phyloP scores from a whole-genome alignment of 1,284 basidiomycete species.

The Tilletia walkeri region DNA sequence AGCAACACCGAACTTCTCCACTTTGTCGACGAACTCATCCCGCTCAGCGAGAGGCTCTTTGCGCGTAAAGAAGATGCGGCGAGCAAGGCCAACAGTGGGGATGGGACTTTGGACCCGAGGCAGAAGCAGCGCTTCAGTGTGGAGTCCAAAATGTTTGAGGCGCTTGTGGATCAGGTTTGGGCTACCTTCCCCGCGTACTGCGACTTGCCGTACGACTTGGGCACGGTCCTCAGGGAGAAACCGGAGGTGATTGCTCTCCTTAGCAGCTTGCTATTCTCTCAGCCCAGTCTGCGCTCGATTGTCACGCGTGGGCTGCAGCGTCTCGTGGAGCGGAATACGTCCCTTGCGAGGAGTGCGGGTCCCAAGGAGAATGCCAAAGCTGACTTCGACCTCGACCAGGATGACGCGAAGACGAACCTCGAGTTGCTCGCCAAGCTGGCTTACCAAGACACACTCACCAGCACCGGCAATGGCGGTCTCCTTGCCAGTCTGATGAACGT shows the following conservation, averaged over 20 bases:
- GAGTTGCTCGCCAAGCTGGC: conserved; percentile 73
- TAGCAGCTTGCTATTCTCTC: conserved; percentile 83
- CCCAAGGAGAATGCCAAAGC: conserved; percentile 59
- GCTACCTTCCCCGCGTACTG: conserved; percentile 65
- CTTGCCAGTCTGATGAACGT: conserved; percentile 93
- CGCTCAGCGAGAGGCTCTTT: conserved; percentile 89
- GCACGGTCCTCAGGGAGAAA: conserved; percentile 35
- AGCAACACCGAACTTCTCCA: conserved; percentile 79
- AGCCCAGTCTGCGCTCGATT: conserved; percentile 76
- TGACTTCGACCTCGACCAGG: conserved; percentile 62
- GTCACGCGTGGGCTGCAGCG: conserved; percentile 78
- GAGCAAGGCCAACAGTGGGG: conserved; percentile 31
- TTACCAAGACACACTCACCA: conserved; percentile 62
- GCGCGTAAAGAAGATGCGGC: conserved; percentile 29
- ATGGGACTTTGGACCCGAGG: conserved; percentile 69
- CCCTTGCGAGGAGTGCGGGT: conserved; percentile 59
- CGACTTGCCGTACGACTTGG: conserved; percentile 80
- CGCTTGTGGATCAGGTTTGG: conserved; percentile 90
- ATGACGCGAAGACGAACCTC: conserved; percentile 70
- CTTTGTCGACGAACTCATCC: conserved; percentile 86
- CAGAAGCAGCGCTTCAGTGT: conserved; percentile 53
- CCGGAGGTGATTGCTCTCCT: conserved; percentile 63
- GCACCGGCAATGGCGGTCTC: conserved; percentile 59
- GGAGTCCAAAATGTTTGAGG: conserved; percentile 91
- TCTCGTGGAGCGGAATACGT: conserved; percentile 73